phyloP scores from a whole-genome alignment of 2,329 filamentous ascomycete genomes.

The Fusarium virguliforme region DNA sequence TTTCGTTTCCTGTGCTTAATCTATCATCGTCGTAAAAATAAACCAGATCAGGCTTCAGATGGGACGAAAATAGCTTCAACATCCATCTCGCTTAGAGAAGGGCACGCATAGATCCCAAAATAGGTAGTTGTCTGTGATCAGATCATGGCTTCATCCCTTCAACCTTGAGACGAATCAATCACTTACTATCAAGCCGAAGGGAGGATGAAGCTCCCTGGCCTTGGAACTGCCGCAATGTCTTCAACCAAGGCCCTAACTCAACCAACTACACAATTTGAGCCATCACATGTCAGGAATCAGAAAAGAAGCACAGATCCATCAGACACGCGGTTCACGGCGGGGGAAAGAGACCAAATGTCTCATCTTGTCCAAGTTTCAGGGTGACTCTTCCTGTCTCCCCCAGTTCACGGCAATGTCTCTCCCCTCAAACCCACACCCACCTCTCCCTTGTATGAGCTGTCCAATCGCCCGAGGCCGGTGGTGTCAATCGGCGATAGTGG shows the following conservation, averaged over 20 bases:
- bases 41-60: not conserved
- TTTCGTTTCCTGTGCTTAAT: not conserved
- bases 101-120: not conserved
- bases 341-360: constrained; percentile 10
- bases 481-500: constrained; percentile 6
- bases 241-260: not conserved
- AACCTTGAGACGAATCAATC: not conserved
- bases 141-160: constrained; percentile 13
- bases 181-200: not conserved
- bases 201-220: not conserved
- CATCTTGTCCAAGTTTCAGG: constrained; percentile 19
- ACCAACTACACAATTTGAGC: not conserved
- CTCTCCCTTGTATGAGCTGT: not conserved
- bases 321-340: constrained; percentile 14
- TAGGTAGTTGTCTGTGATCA: not conserved
- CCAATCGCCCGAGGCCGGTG: not conserved
- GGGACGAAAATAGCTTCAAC: constrained; percentile 10
- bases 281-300: constrained; percentile 16
- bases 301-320: not conserved
- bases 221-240: not conserved
- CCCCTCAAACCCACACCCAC: not conserved
- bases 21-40: constrained; percentile 1
- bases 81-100: constrained; percentile 3
- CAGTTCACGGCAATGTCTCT: constrained; percentile 22
- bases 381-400: constrained; percentile 9